A percentile compares a stretch with the other conserved stretches of the same genome.
These are phyloP conservation scores for Sugiyamaella floridensis DNA, from an alignment of 805 yeast genomes.

Conservation along the genomic window DNA sequence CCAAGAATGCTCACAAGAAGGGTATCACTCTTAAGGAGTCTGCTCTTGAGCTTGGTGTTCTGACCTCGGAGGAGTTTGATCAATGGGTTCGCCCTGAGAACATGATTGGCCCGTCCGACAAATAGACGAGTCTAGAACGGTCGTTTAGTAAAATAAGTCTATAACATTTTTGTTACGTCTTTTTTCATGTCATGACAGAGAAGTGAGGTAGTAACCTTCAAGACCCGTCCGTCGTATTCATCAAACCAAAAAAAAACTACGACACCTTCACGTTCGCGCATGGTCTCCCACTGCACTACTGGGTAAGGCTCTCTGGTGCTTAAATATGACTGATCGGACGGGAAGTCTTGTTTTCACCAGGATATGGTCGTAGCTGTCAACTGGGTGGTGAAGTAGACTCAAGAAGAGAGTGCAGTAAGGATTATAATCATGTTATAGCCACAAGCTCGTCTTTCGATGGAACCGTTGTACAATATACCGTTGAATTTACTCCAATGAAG, in stretches of 20 bases:
- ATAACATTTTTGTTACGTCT: no score
- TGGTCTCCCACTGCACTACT: neutral
- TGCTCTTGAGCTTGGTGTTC: slow-evolving; percentile 83
- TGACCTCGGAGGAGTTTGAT: slow-evolving; percentile 81
- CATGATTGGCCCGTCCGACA: slow-evolving; percentile 83
- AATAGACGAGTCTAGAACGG: neutral
- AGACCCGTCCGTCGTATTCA: neutral
- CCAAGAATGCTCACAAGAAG: slow-evolving; percentile 97
- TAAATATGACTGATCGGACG: neutral
- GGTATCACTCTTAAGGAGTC: slow-evolving; percentile 92
- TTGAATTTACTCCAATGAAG: no score
- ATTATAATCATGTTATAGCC: no score
- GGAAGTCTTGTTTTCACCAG: neutral
- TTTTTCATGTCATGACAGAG: no score
- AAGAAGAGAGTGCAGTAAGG: no score
- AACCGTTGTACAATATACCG: no score
- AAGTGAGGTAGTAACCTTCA: no score
- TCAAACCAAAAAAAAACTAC: neutral
- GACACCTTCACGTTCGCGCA: neutral
- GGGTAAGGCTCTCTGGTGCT: neutral
- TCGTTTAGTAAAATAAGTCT: no score
- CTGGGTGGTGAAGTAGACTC: neutral
- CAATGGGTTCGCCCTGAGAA: slow-evolving; percentile 97
- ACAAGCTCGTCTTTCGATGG: no score
- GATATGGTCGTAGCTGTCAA: neutral